A percentile compares a stretch with the other conserved stretches of the same genome.
phyloP scores from a whole-genome alignment of 2,329 filamentous ascomycete genomes.

The Cladosporium sp. region DNA sequence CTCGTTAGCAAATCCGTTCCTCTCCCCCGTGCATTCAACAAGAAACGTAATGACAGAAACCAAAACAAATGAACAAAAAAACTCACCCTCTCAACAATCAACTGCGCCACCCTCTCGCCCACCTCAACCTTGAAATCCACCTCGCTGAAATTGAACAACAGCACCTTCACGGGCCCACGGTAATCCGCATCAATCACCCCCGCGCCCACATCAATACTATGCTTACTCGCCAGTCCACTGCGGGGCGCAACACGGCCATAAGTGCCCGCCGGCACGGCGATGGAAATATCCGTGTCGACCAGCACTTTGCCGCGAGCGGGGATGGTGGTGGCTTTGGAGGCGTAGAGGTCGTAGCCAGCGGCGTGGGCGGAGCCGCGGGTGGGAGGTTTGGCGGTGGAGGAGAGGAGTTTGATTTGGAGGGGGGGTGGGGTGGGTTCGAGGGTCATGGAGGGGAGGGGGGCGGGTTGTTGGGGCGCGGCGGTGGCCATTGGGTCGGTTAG shows the following conservation, averaged over 20 bases:
- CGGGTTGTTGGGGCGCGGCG: conserved; percentile 14
- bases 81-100: conserved; percentile 76
- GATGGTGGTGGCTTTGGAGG: conserved; percentile 65
- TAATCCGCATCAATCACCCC: conserved; percentile 98
- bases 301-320: conserved; percentile 78
- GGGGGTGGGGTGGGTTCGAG: conserved; percentile 47
- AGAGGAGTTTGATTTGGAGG: conserved; percentile 84
- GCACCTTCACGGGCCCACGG: conserved; percentile 84
- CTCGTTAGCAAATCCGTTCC: conserved; percentile 13
- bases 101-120: conserved; percentile 88
- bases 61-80: no score
- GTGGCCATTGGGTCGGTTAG: conserved; percentile 21
- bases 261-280: conserved; percentile 84
- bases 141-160: conserved; percentile 90
- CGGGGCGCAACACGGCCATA: conserved; percentile 89
- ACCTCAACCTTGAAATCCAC: conserved; percentile 73
- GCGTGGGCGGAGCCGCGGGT: conserved; percentile 85
- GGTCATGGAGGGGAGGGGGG: conserved; percentile 24
- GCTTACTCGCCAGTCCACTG: conserved; percentile 82
- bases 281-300: conserved; percentile 85
- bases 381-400: conserved; percentile 70
- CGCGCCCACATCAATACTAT: conserved; percentile 93
- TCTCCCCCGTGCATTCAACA: not conserved
- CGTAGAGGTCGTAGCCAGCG: conserved; percentile 90
- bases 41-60: not conserved